phyloP scores from a whole-genome alignment of 768 basidiomycete genomes.

The Tricholoma terreum region DNA sequence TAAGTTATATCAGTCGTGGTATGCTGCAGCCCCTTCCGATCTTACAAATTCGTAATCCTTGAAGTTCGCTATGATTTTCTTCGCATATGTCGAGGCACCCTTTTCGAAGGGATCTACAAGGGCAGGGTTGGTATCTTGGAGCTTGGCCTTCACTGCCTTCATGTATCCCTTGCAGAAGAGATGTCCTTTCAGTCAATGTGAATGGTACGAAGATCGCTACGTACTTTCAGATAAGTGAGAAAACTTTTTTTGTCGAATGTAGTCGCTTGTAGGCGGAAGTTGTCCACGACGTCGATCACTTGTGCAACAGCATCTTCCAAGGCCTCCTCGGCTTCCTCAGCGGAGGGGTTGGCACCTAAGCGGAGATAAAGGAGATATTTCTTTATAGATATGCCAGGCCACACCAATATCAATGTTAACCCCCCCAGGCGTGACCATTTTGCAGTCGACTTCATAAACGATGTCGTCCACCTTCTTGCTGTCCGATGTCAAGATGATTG shows the following conservation, averaged over 20 bases:
- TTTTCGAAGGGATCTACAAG: constrained; percentile 78
- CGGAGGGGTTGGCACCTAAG: constrained; percentile 88
- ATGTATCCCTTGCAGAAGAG: constrained; percentile 71
- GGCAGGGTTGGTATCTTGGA: constrained; percentile 52
- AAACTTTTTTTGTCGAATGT: constrained; percentile 90
- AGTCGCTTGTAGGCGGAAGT: constrained; percentile 84
- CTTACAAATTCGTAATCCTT: constrained; percentile 92
- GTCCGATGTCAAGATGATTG: constrained; percentile 9
- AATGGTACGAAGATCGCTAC: constrained; percentile 5
- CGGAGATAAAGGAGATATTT: not conserved
- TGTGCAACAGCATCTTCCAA: constrained; percentile 72
- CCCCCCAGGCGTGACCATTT: constrained; percentile 60
- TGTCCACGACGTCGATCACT: constrained; percentile 90
- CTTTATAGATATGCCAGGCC: constrained; percentile 14
- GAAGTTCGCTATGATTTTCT: constrained; percentile 88
- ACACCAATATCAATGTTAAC: constrained; percentile 86
- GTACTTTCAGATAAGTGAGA: constrained; percentile 77
- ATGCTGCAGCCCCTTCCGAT: not conserved
- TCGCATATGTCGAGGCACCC: constrained; percentile 70
- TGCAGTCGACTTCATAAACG: constrained; percentile 86
- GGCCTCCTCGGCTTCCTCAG: constrained; percentile 80
- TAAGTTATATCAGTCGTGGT: not conserved
- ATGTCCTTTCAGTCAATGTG: not conserved
- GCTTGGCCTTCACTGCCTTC: constrained; percentile 79
- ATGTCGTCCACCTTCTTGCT: constrained; percentile 79